Base-by-base conservation (phyloP, 202 grass and related monocot genomes). In the Cymbopogon flexuosus region DNA sequence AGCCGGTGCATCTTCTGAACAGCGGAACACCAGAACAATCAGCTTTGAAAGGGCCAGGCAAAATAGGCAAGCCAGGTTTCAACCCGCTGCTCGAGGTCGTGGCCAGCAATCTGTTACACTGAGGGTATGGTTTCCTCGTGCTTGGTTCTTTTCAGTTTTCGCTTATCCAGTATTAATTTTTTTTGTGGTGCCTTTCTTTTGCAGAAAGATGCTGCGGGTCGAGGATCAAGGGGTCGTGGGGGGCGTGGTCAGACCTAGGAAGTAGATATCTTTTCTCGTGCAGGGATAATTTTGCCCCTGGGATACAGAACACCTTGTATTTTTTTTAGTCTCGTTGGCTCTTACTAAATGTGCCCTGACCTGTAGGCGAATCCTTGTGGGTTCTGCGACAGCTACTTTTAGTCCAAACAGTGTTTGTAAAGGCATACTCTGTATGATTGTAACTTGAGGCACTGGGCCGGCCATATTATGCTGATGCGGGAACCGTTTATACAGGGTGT, bases 61-160 rank as follows among this genome's bases (percentile, higher is more conserved):
- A 42, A 93, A 89, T 22, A 89, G 96, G 87, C 87, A 85, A 85
- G 52, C 34, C 8, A 83, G 84, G 68, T 81, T 97, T 45, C 34
- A 51, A 2, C 71, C 80, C 1, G 2, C 73, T 46, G 4, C 85
- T 15, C 85, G 92, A 74, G 91, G 88, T 19, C 87, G 87, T 49
- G 86, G 81, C 1, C 65, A 81, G 52, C 36, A 73, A 76, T 60
- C 90, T 83, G 49, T 27, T 79, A 31, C 56, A 7, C 74, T 45
- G 10, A 70, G 65, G 57, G 85, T 87, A 87, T 82, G 72, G 8
- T 77, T 21, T 76, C 22, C 1, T 36, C 9, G 6, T 63, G 14
- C 18, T 27, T 64, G 6, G 3, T 49, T 62, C n/a, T 15, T 62
- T 76, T 40, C 10, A 3, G 11, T 29, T 70, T 8, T 84, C 68